Conservation (phyloP, 2,329 filamentous ascomycete genomes). For the Myriosclerotinia duriaeana region DNA sequence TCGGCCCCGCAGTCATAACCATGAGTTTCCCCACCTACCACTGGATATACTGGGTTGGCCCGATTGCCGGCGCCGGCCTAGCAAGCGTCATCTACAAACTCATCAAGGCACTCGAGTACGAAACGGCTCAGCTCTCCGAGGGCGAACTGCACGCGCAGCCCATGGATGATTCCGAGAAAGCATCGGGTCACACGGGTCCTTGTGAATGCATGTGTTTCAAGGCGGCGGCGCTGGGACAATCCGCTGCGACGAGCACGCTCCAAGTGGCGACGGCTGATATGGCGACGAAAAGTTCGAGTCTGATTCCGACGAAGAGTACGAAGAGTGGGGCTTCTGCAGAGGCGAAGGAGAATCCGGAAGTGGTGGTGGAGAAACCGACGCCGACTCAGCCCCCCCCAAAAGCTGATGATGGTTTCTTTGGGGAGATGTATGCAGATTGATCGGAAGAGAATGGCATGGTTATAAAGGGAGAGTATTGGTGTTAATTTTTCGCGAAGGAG, state of each 20-base stretch:
- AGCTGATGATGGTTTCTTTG: constrained; percentile 20
- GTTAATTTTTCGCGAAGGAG: neutral
- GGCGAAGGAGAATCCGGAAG: neutral
- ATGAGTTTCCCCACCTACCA: constrained; percentile 46
- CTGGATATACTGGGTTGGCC: constrained; percentile 54
- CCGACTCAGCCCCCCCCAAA: neutral
- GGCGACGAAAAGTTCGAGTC: constrained; percentile 11
- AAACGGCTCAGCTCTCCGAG: constrained; percentile 38
- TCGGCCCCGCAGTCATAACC: constrained; percentile 49
- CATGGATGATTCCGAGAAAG: constrained; percentile 16
- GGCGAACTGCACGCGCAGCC: neutral
- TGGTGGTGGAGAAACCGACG: neutral
- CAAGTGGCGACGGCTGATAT: neutral
- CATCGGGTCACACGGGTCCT: constrained; percentile 16
- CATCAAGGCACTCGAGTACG: constrained; percentile 53
- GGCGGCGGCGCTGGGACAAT: constrained; percentile 3
- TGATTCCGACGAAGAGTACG: constrained; percentile 14
- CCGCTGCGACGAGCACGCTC: neutral
- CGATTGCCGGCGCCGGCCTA: constrained; percentile 50
- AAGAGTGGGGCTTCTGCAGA: constrained; percentile 12
- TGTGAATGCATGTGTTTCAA: constrained; percentile 25
- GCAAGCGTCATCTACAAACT: constrained; percentile 52
- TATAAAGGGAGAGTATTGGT: neutral
- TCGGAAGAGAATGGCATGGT: neutral
- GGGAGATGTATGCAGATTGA: constrained; percentile 23